Percentiles rank a stretch among this genome's conserved stretches.
These are phyloP conservation scores for Termitomyces sp. DNA, from an alignment of 768 basidiomycete genomes.

Conservation along the genomic window DNA sequence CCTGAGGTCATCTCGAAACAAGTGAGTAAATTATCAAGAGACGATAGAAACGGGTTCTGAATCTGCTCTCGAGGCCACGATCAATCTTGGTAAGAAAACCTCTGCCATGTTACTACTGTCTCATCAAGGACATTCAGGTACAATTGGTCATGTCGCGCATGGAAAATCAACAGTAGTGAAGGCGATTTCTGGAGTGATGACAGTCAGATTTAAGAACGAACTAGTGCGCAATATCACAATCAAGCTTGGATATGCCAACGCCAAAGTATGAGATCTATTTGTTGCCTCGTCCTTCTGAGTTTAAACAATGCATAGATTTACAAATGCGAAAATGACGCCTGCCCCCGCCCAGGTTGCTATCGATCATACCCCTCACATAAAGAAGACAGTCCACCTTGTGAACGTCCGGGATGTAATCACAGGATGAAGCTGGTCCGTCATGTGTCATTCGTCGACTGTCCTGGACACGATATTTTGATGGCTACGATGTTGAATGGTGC, in stretches of 20 bases:
- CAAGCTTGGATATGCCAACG: slow-evolving; percentile 98
- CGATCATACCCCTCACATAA: slow-evolving; percentile 91
- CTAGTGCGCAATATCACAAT: slow-evolving; percentile 98
- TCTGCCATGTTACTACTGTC: neutral
- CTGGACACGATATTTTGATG: slow-evolving; percentile 99
- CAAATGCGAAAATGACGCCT: slow-evolving; percentile 92
- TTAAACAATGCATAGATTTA: slow-evolving; percentile 64
- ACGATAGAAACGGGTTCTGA: slow-evolving; percentile 4
- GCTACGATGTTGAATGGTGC: slow-evolving; percentile 99
- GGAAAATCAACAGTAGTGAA: slow-evolving; percentile 96
- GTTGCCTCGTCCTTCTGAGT: slow-evolving; percentile 1
- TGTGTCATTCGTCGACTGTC: slow-evolving; percentile 98
- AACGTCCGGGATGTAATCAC: slow-evolving; percentile 85
- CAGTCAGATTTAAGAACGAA: slow-evolving; percentile 99
- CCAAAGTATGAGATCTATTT: slow-evolving; percentile 62
- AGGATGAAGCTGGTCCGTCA: slow-evolving; percentile 92
- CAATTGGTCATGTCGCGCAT: slow-evolving; percentile 98
- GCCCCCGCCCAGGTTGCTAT: slow-evolving; percentile 92
- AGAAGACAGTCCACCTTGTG: slow-evolving; percentile 90
- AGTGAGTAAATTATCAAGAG: slow-evolving; percentile 34
- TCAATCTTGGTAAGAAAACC: slow-evolving; percentile 67
- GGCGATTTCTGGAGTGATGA: slow-evolving; percentile 97
- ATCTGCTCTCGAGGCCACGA: slow-evolving; percentile 72
- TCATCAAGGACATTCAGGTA: slow-evolving; percentile 46
- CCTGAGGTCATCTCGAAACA: slow-evolving; percentile 91